Evolutionary conservation across 441 rosid species (phyloP).

Genomic region (Lagerstroemia fauriei): DNA sequence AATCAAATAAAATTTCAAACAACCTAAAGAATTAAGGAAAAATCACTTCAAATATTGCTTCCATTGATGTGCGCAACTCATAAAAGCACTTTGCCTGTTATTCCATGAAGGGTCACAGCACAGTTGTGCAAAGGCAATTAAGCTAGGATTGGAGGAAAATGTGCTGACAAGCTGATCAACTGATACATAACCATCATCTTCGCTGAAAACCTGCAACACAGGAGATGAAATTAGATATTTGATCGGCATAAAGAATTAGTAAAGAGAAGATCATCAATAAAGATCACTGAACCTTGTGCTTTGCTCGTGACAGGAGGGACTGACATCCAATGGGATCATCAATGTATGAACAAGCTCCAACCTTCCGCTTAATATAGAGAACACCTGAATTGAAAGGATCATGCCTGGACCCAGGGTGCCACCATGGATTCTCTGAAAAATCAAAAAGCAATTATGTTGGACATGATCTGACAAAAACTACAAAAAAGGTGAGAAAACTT

Average conservation of each 20-base stretch:
- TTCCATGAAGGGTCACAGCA: conserved; percentile 90
- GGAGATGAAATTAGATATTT: conserved; percentile 16
- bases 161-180: conserved; percentile 93
- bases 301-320: conserved; percentile 88
- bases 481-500: neutral
- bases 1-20: neutral
- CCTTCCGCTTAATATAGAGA: conserved; percentile 84
- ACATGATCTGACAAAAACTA: neutral
- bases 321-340: conserved; percentile 96
- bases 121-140: conserved; percentile 88
- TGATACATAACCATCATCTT: conserved; percentile 55
- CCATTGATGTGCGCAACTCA: neutral
- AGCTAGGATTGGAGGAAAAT: conserved; percentile 94
- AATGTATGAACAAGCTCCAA: conserved; percentile 94
- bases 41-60: no score
- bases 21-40: neutral
- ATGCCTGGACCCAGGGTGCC: conserved; percentile 72
- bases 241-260: neutral
- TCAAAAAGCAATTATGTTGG: conserved; percentile 4
- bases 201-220: conserved; percentile 61
- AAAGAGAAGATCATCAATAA: conserved; percentile 8
- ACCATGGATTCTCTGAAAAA: conserved; percentile 82
- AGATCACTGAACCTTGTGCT: conserved; percentile 74
- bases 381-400: conserved; percentile 86
- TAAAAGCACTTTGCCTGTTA: conserved; percentile 50